These are phyloP conservation scores for Penstemon newberryi DNA, from an alignment of 257 asterid genomes.

Conservation along the genomic window DNA sequence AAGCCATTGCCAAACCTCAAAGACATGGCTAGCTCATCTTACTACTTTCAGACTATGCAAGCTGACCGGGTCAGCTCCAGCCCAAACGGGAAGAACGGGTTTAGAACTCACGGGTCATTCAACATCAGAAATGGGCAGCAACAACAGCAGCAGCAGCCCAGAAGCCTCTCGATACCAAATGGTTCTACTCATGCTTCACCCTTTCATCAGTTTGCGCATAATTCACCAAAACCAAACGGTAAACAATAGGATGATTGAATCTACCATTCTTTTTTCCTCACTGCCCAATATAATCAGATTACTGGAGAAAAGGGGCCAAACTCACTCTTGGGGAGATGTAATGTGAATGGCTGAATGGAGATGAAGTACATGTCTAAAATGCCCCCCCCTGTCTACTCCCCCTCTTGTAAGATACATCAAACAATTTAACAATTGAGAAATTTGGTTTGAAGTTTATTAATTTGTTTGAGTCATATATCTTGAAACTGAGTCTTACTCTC, in stretches of 20 bases:
- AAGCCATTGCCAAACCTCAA: slow-evolving; percentile 85
- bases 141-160: slow-evolving; percentile 56
- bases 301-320: slow-evolving; percentile 38
- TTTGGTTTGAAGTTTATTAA: slow-evolving; percentile 22
- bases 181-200: slow-evolving; percentile 73
- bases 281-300: slow-evolving; percentile 9
- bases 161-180: slow-evolving; percentile 73
- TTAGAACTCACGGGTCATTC: slow-evolving; percentile 52
- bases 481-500: slow-evolving; percentile 16
- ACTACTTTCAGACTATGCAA: slow-evolving; percentile 76
- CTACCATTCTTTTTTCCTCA: slow-evolving; percentile 37
- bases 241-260: slow-evolving; percentile 43
- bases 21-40: slow-evolving; percentile 96
- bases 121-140: slow-evolving; percentile 60
- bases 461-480: slow-evolving; percentile 7
- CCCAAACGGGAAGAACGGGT: slow-evolving; percentile 49
- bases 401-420: slow-evolving; percentile 17
- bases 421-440: slow-evolving; percentile 23
- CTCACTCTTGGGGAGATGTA: slow-evolving; percentile 40
- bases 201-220: slow-evolving; percentile 56
- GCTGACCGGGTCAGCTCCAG: slow-evolving; percentile 62
- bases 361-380: slow-evolving; percentile 29
- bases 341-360: slow-evolving; percentile 37
- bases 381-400: neutral
- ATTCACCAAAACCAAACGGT: slow-evolving; percentile 77